phyloP scores from a whole-genome alignment of 495 filamentous ascomycete genomes.

The Pseudoneurospora amorphoporcata region DNA sequence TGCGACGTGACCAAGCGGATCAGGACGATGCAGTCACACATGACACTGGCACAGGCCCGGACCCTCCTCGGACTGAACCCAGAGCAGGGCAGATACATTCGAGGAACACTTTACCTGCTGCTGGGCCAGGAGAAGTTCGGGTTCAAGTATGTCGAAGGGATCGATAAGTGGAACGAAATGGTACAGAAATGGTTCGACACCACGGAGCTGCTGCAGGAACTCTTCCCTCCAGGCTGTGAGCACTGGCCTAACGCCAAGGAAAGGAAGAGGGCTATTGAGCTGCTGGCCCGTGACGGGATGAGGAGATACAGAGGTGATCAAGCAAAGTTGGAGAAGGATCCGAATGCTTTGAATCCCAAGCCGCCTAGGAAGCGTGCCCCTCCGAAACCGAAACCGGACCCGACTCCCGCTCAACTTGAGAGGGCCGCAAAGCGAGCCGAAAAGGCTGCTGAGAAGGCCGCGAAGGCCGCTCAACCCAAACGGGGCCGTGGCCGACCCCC shows the following conservation, averaged over 20 bases:
- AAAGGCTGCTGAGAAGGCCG: background rate
- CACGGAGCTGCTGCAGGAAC: slow-evolving; percentile 45
- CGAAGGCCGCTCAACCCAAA: background rate
- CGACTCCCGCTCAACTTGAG: background rate
- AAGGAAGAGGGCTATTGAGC: slow-evolving; percentile 57
- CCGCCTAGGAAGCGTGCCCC: background rate
- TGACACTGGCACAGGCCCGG: slow-evolving; percentile 66
- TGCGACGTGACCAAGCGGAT: slow-evolving; percentile 76
- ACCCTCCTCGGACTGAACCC: slow-evolving; percentile 64
- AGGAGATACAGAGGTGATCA: slow-evolving; percentile 59
- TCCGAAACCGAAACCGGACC: slow-evolving; percentile 3
- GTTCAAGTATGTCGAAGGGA: slow-evolving; percentile 60
- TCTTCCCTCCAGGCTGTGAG: slow-evolving; percentile 41
- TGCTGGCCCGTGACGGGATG: slow-evolving; percentile 62
- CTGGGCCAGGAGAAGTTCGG: slow-evolving; percentile 61
- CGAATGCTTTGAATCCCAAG: slow-evolving; percentile 14
- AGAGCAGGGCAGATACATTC: slow-evolving; percentile 53
- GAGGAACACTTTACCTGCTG: slow-evolving; percentile 55
- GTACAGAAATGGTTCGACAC: slow-evolving; percentile 57
- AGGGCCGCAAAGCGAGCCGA: background rate
- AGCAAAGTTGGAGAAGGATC: slow-evolving; percentile 35
- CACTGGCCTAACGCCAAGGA: slow-evolving; percentile 43
- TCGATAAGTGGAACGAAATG: slow-evolving; percentile 61
- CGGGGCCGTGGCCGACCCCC: slow-evolving; percentile 1
- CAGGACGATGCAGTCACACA: slow-evolving; percentile 48